phyloP scores from a whole-genome alignment of 1,139 yeast genomes.

The Yamadazyma sp. region DNA sequence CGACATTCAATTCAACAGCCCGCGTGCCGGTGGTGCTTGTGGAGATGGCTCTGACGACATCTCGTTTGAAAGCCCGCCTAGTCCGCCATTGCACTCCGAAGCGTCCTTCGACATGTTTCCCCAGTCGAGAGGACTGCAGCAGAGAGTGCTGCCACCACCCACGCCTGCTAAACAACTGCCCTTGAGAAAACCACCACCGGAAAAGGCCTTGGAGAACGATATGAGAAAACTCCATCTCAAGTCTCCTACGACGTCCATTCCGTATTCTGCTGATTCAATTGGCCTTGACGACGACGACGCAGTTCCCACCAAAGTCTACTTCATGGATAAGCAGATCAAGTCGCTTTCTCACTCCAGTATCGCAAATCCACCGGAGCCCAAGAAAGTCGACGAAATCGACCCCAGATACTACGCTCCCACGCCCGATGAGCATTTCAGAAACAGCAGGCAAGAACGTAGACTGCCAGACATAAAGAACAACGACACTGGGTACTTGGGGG shows the following conservation, averaged over 20 bases:
- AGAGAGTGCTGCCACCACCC: background rate
- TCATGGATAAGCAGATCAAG: conserved; percentile 35
- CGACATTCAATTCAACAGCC: conserved; percentile 15
- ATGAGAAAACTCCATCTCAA: conserved; percentile 9
- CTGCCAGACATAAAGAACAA: conserved; percentile 25
- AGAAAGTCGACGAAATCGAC: conserved; percentile 39
- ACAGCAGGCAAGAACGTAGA: conserved; percentile 18
- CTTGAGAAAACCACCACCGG: conserved; percentile 24
- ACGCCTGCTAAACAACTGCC: conserved; percentile 7
- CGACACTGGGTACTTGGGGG: conserved; percentile 38
- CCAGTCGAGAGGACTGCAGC: conserved; percentile 3
- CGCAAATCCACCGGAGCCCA: conserved; percentile 17
- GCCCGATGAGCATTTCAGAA: conserved; percentile 39
- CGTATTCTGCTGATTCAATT: conserved; percentile 48
- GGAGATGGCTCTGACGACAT: no score
- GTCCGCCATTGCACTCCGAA: conserved; percentile 16
- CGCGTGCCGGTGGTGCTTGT: no score
- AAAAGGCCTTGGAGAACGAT: conserved; percentile 2
- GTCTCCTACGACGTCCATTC: conserved; percentile 26
- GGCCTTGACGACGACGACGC: conserved; percentile 32
- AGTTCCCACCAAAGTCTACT: conserved; percentile 37
- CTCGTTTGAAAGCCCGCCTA: conserved; percentile 14
- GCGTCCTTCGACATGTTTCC: background rate
- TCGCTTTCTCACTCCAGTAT: conserved; percentile 26
- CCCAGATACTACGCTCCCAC: conserved; percentile 49